phyloP scores from a whole-genome alignment of 192 early-diverging fungal genomes.

The Coemansia sp. region DNA sequence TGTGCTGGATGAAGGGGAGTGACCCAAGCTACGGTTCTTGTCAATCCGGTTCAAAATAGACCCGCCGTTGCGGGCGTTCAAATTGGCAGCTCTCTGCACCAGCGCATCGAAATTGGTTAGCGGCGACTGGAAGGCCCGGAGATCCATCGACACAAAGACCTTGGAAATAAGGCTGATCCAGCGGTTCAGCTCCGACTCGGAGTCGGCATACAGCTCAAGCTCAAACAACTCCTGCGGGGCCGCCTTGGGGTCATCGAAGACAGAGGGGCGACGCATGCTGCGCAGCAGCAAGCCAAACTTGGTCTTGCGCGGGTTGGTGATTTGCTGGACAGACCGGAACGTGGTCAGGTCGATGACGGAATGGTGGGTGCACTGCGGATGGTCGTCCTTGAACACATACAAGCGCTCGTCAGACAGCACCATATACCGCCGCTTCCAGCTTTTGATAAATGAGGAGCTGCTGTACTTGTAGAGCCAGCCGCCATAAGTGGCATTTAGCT shows the following conservation, averaged over 20 bases:
- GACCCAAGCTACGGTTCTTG: slow-evolving; percentile 16
- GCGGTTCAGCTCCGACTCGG: slow-evolving; percentile 26
- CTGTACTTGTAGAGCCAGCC: slow-evolving; percentile 52
- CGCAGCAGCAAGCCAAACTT: slow-evolving; percentile 39
- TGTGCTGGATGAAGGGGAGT: slow-evolving; percentile 33
- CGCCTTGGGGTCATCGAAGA: slow-evolving; percentile 34
- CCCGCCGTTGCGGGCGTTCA: slow-evolving; percentile 29
- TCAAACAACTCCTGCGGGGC: slow-evolving; percentile 33
- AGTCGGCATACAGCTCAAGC: slow-evolving; percentile 48
- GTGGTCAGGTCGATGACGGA: slow-evolving; percentile 35
- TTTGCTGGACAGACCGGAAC: slow-evolving; percentile 45
- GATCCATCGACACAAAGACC: slow-evolving; percentile 49
- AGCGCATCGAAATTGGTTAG: slow-evolving; percentile 50
- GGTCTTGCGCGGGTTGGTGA: slow-evolving; percentile 42
- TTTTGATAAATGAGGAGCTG: slow-evolving; percentile 30
- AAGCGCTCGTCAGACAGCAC: slow-evolving; percentile 49
- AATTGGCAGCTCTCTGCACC: slow-evolving; percentile 37
- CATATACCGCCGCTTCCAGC: slow-evolving; percentile 46
- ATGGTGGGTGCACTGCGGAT: slow-evolving; percentile 16
- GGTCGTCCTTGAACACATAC: slow-evolving; percentile 45
- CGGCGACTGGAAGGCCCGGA: slow-evolving; percentile 49
- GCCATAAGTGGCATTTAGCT: slow-evolving; percentile 31
- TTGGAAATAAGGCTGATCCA: slow-evolving; percentile 47
- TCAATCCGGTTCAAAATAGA: slow-evolving; percentile 46
- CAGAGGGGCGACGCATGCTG: slow-evolving; percentile 38